These are phyloP conservation scores for Fraxinus cuspidata DNA, from an alignment of 257 asterid genomes.

Conservation along the genomic window DNA sequence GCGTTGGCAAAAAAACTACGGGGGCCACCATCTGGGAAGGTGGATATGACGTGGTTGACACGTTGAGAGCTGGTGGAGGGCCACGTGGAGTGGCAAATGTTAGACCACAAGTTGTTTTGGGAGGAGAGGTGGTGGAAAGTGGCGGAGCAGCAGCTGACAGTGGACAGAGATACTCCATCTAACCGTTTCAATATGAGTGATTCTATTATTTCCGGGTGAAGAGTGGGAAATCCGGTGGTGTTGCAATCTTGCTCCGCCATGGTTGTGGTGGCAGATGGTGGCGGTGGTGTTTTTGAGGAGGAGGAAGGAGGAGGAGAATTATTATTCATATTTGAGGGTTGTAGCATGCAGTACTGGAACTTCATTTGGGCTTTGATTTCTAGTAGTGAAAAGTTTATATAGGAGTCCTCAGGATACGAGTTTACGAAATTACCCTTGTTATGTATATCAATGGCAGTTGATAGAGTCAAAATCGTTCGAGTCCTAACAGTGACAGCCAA, in stretches of 20 bases:
- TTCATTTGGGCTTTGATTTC: background rate
- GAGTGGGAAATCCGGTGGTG: slow-evolving; percentile 37
- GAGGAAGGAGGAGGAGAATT: background rate
- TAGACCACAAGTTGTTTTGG: slow-evolving; percentile 53
- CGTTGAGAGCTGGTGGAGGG: slow-evolving; percentile 65
- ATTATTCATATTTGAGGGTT: background rate
- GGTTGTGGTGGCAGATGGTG: slow-evolving; percentile 20
- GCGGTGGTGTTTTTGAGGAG: background rate
- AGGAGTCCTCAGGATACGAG: background rate
- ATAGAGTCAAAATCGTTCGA: background rate
- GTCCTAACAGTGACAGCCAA: background rate
- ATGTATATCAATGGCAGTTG: background rate
- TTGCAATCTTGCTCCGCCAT: slow-evolving; percentile 31
- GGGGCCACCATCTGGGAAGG: slow-evolving; percentile 60
- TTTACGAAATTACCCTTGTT: slow-evolving; percentile 19
- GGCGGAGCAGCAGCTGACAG: slow-evolving; percentile 59
- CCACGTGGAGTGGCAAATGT: slow-evolving; percentile 69
- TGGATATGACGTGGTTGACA: slow-evolving; percentile 46
- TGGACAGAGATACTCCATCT: slow-evolving; percentile 69
- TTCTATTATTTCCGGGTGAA: slow-evolving; percentile 61
- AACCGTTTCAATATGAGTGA: slow-evolving; percentile 62
- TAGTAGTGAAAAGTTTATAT: slow-evolving; percentile 30
- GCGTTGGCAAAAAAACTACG: slow-evolving; percentile 69
- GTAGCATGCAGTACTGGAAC: background rate
- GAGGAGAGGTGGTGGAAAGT: slow-evolving; percentile 61